Base-by-base conservation (phyloP, 2,329 filamentous ascomycete species). In the Cytospora chrysosperma region DNA sequence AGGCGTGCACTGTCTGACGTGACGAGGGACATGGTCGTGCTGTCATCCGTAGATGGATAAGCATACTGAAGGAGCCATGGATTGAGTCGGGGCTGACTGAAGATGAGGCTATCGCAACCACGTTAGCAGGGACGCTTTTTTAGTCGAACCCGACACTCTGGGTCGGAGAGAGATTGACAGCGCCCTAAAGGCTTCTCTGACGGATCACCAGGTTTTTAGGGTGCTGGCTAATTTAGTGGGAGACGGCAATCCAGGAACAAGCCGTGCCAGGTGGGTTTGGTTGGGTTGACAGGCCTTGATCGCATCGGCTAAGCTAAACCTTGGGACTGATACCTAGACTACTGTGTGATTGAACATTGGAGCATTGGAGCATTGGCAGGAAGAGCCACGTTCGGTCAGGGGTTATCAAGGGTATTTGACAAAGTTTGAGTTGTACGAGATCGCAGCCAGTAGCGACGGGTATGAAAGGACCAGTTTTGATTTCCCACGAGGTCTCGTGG, bases 131-230 rank as follows among this genome's bases (percentile, higher is more conserved):
- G 60, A 67, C 70, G 68, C 71, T 68, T 72, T 73, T 75, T 77
- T 77, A 76, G 74, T 73, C 70, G 71, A 76, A 73, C 76, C 76
- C 70, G 70, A 71, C 69, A 69, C 64, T 69, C 69, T 69, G 76
- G 76, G 73, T 76, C 76, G 71, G 64, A 72, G 72, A 72, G 72
- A 75, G 73, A 75, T 76, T 74, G 74, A 73, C 70, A 71, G 70
- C 69, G 71, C 70, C 71, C 72, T 70, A 72, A 70, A 67, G 37
- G 59, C 63, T 59, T 55, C 67, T 62, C 59, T 66, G 62, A 61
- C 59, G 51, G 64, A 62, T 65, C 64, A 65, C 64, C 50, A 54
- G 50, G 56, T 53, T 63, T 62, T 64, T 62, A 57, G 59, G 63
- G 37, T 65, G 63, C 49, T 56, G 60, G 64, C 64, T 65, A 65